A percentile compares a stretch with the other conserved stretches of the same genome.
Evolutionary conservation across 2,329 filamentous ascomycete species (phyloP).

Genomic region (Teratosphaeria nubilosa): DNA sequence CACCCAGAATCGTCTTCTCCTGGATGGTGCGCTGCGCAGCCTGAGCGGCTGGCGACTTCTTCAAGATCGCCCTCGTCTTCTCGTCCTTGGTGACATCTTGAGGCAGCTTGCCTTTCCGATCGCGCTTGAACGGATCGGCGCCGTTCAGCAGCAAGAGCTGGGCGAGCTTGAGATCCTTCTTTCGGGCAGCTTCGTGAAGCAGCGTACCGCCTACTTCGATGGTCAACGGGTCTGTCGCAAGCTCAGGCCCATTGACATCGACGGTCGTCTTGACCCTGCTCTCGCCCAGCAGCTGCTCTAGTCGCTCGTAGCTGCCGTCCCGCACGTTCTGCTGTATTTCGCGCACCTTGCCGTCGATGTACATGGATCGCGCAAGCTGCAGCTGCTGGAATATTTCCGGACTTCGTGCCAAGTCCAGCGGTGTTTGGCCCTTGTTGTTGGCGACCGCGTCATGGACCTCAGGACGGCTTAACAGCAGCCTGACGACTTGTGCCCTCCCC

Average conservation of each 20-base stretch:
- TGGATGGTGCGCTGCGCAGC: conserved; percentile 92
- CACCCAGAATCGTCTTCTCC: conserved; percentile 89
- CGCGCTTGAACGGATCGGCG: conserved; percentile 87
- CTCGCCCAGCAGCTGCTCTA: conserved; percentile 76
- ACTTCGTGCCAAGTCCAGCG: conserved; percentile 79
- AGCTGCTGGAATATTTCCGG: conserved; percentile 94
- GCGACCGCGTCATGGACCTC: conserved; percentile 79
- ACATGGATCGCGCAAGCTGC: conserved; percentile 80
- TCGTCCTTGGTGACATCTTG: conserved; percentile 97
- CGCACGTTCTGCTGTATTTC: conserved; percentile 73
- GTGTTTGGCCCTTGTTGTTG: conserved; percentile 75
- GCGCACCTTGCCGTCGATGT: conserved; percentile 74
- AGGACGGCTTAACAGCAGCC: conserved; percentile 69
- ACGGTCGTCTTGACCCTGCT: conserved; percentile 74
- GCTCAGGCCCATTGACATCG: conserved; percentile 85
- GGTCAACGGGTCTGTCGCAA: conserved; percentile 70
- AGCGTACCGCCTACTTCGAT: conserved; percentile 79
- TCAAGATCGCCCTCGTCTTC: conserved; percentile 74
- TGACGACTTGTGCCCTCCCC: conserved; percentile 70
- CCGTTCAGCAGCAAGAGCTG: conserved; percentile 86
- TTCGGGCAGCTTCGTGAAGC: conserved; percentile 84
- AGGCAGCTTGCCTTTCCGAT: conserved; percentile 88
- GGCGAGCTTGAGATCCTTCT: conserved; percentile 76
- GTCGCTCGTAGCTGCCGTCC: conserved; percentile 60
- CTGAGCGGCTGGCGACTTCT: conserved; percentile 86